A percentile compares a stretch with the other conserved stretches of the same genome.
Evolutionary conservation across 179 eudicot genomes (phyloP).

Genomic region (Silene coronaria): DNA sequence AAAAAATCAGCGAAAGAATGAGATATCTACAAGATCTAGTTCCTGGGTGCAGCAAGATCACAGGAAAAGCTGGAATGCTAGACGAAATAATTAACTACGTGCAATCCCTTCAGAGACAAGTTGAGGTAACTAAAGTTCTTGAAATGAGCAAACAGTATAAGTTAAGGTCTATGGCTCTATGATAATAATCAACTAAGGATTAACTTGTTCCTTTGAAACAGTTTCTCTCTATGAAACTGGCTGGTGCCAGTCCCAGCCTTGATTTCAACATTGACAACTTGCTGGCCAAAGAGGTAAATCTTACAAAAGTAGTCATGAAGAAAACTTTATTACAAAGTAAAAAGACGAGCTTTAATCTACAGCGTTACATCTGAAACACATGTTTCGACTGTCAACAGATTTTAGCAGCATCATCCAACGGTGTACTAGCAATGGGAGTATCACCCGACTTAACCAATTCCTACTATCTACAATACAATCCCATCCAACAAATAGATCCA

Average conservation of each 20-base stretch:
- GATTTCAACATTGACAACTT: conserved; percentile 65
- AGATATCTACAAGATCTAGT: conserved; percentile 84
- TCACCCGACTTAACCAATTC: conserved; percentile 44
- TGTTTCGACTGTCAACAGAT: conserved; percentile 36
- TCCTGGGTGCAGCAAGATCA: conserved; percentile 89
- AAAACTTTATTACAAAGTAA: neutral
- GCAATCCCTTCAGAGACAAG: conserved; percentile 94
- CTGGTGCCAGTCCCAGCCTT: conserved; percentile 61
- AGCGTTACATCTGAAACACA: neutral
- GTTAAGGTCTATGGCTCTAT: neutral
- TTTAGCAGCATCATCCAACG: conserved; percentile 46
- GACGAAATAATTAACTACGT: conserved; percentile 94
- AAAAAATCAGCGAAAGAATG: conserved; percentile 92
- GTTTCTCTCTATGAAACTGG: conserved; percentile 93
- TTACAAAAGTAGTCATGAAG: neutral
- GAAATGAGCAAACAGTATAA: neutral
- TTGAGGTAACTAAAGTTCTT: conserved; percentile 51
- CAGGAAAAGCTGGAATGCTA: conserved; percentile 96
- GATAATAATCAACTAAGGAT: neutral
- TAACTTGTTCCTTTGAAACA: conserved; percentile 30
- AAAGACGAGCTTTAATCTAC: neutral
- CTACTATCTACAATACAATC: conserved; percentile 44
- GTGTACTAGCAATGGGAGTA: conserved; percentile 42
- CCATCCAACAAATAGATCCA: conserved; percentile 44
- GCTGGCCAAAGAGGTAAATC: conserved; percentile 64